Evolutionary conservation across 2,329 filamentous ascomycete species (phyloP).

Genomic region (Aureobasidium melanogenum): DNA sequence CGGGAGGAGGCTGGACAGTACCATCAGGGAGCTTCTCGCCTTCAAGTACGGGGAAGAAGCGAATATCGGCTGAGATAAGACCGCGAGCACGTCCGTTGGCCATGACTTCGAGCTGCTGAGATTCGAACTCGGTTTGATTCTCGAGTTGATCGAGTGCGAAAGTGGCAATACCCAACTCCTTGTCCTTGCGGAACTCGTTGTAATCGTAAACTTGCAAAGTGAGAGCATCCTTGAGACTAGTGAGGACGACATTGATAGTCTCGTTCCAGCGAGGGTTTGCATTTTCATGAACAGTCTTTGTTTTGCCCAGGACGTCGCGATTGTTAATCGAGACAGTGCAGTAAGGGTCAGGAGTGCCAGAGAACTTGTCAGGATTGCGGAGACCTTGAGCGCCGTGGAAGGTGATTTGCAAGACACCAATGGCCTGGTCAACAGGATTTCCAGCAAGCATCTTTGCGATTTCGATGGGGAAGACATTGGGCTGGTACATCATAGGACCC

Average conservation of each 20-base stretch:
- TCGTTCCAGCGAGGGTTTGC: slow-evolving; percentile 90
- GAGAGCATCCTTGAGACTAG: slow-evolving; percentile 78
- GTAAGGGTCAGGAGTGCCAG: slow-evolving; percentile 86
- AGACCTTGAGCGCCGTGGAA: slow-evolving; percentile 85
- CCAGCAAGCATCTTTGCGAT: slow-evolving; percentile 97
- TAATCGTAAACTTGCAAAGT: slow-evolving; percentile 83
- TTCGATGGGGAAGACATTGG: slow-evolving; percentile 96
- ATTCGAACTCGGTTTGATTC: slow-evolving; percentile 68
- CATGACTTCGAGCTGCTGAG: slow-evolving; percentile 74
- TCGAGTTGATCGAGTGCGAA: slow-evolving; percentile 80
- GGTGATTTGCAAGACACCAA: slow-evolving; percentile 86
- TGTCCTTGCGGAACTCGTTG: slow-evolving; percentile 94
- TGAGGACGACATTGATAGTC: slow-evolving; percentile 90
- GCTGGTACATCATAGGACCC: slow-evolving; percentile 94
- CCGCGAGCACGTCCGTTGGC: slow-evolving; percentile 78
- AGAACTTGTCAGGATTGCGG: slow-evolving; percentile 92
- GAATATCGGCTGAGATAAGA: slow-evolving; percentile 68
- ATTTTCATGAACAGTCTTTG: slow-evolving; percentile 79
- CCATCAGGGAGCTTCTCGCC: slow-evolving; percentile 64
- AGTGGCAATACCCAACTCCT: slow-evolving; percentile 79
- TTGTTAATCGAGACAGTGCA: slow-evolving; percentile 76
- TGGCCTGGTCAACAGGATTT: slow-evolving; percentile 86
- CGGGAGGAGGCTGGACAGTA: slow-evolving; percentile 68
- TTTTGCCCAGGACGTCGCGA: slow-evolving; percentile 71
- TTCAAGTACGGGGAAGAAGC: slow-evolving; percentile 90